These are phyloP conservation scores for Kodamaea lidongshanica DNA, from an alignment of 805 yeast genomes.

Conservation along the genomic window DNA sequence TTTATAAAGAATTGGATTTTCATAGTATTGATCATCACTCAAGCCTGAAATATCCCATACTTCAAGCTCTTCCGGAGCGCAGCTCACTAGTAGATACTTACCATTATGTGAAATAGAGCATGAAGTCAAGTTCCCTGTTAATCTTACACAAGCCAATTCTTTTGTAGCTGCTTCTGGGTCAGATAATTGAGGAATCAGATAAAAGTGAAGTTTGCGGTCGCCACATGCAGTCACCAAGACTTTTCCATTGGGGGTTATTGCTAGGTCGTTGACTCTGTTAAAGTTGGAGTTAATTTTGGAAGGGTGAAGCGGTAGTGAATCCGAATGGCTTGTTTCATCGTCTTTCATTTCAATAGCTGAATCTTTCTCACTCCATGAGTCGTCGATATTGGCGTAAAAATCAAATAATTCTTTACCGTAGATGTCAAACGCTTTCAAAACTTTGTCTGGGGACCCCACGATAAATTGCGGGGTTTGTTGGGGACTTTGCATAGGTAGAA, in stretches of 20 bases:
- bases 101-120: constrained; percentile 53
- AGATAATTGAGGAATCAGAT: constrained; percentile 39
- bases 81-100: constrained; percentile 52
- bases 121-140: constrained; percentile 59
- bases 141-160: constrained; percentile 39
- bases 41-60: constrained; percentile 61
- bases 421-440: constrained; percentile 32
- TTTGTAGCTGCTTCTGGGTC: constrained; percentile 29
- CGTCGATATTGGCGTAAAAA: constrained; percentile 32
- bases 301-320: constrained; percentile 1
- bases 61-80: constrained; percentile 71
- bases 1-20: constrained; percentile 46
- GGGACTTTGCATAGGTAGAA: constrained; percentile 48
- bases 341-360: constrained; percentile 8
- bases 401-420: constrained; percentile 39
- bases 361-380: constrained; percentile 5
- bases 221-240: constrained; percentile 59
- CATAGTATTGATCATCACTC: constrained; percentile 6
- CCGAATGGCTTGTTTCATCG: constrained; percentile 1
- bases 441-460: constrained; percentile 74
- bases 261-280: constrained; percentile 59
- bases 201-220: constrained; percentile 56
- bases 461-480: constrained; percentile 42
- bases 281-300: constrained; percentile 22
- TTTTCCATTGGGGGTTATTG: constrained; percentile 59